Evolutionary conservation across 2,329 filamentous ascomycete genomes (phyloP), one percentile per base, ranked within the genome.

Genomic region (Calonectria hawksworthii): DNA sequence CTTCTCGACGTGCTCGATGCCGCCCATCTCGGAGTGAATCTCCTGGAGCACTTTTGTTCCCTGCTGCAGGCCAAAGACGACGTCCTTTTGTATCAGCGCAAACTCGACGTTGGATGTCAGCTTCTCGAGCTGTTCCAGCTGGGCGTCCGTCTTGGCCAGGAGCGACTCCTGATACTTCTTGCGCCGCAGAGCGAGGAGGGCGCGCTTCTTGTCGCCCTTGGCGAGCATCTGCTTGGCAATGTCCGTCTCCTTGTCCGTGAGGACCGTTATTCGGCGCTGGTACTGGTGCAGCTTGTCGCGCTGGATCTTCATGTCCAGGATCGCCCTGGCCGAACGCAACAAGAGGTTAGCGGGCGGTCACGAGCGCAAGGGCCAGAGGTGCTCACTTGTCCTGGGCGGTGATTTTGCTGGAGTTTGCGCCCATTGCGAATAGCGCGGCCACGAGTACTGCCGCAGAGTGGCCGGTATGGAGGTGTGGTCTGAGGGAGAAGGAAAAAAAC

Each of bases 101-200:
- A 99, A 99, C 86, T 99, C 97, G 81, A 99, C 96, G 83, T 93
- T 96, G 70, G 92, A 92, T 11, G 95, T 97, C 79, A 99, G 88
- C 83, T 95, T 93, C 88, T 99, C 96, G 26, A 99, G 89, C 86
- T 98, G 95, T 78, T 95, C 95, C n/a, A 99, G 91, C 87, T 99
- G 96, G 72, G 92, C 92, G 86, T 99, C 96, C 16, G 96, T 98
- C 88, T 98, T 96, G 75, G 91, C 89, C 16, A 99, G 90, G 28
- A 99, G 90, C 32, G 94, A 93, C 85, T 99, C 95, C 85, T 99
- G 97, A 89, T 98, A 99, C 85, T 99, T 99, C 87, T 98, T 98
- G 79, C 96, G 92, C 72, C 97, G 94, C 75, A 99, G 90, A 1
- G 97, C 97, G 38, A 99, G 90, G 28, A 98, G 90, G 1, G 97